Evolutionary conservation across 2,329 filamentous ascomycete genomes (phyloP).

Genomic region (Pyrenophora seminiperda): DNA sequence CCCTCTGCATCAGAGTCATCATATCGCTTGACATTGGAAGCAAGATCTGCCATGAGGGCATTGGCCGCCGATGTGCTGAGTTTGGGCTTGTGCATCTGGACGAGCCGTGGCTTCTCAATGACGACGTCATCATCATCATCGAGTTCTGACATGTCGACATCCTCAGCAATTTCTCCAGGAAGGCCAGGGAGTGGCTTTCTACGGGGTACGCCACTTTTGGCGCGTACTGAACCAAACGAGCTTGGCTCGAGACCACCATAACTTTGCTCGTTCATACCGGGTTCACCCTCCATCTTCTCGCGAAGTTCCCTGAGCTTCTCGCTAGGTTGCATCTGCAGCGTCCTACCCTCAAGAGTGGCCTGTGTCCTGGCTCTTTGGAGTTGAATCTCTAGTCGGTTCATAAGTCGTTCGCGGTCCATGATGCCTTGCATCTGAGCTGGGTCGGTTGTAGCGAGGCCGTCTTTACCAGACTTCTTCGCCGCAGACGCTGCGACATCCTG

Average conservation of each 20-base stretch:
- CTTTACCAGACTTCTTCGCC: conserved; percentile 64
- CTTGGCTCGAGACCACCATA: conserved; percentile 67
- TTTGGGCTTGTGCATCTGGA: conserved; percentile 77
- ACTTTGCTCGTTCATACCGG: conserved; percentile 52
- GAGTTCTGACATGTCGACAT: conserved; percentile 40
- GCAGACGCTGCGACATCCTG: conserved; percentile 94
- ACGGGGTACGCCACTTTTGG: conserved; percentile 48
- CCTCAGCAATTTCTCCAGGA: conserved; percentile 44
- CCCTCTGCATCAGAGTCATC: conserved; percentile 76
- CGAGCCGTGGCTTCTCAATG: conserved; percentile 77
- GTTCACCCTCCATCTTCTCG: conserved; percentile 84
- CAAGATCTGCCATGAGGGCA: conserved; percentile 72
- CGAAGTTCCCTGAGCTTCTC: conserved; percentile 89
- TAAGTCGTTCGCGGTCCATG: conserved; percentile 86
- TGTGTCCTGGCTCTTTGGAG: conserved; percentile 97
- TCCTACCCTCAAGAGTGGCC: conserved; percentile 92
- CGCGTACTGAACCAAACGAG: conserved; percentile 61
- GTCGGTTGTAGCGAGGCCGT: conserved; percentile 65
- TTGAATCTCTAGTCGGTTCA: conserved; percentile 93
- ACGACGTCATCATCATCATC: conserved; percentile 62
- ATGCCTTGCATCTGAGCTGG: conserved; percentile 86
- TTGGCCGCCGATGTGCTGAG: conserved; percentile 66
- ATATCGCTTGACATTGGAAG: conserved; percentile 73
- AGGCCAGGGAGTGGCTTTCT: conserved; percentile 47
- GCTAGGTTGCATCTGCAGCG: conserved; percentile 83